Conservation (phyloP, 2,329 filamentous ascomycete genomes). For the Teratosphaeria nubilosa region DNA sequence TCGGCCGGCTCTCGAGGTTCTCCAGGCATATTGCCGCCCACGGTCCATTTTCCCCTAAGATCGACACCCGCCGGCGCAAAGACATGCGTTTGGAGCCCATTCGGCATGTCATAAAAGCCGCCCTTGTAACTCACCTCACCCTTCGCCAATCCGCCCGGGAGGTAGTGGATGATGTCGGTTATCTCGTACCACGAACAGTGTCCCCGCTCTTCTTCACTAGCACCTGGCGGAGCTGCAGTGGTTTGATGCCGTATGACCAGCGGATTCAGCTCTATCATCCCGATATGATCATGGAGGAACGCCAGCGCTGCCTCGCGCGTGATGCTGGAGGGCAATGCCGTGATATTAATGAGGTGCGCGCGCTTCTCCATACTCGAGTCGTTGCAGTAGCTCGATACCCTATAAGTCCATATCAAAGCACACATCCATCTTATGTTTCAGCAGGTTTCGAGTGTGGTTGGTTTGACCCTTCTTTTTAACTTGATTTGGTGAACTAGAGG, state of each 20-base stretch:
- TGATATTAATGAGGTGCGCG: conserved; percentile 65
- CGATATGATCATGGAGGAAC: conserved; percentile 66
- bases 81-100: conserved; percentile 70
- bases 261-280: conserved; percentile 84
- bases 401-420: neutral
- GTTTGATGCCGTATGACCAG: conserved; percentile 62
- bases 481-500: neutral
- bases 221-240: conserved; percentile 57
- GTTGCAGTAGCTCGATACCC: neutral
- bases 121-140: conserved; percentile 68
- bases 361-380: conserved; percentile 52
- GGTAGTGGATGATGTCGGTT: conserved; percentile 58
- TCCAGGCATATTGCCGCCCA: conserved; percentile 61
- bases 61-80: conserved; percentile 76
- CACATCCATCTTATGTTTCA: neutral
- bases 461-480: neutral
- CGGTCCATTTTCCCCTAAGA: conserved; percentile 74
- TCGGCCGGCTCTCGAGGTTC: conserved; percentile 58
- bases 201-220: conserved; percentile 56
- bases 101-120: conserved; percentile 64
- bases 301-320: conserved; percentile 60
- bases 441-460: neutral
- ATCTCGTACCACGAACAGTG: conserved; percentile 67
- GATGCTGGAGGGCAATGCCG: conserved; percentile 60
- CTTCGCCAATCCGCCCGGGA: conserved; percentile 49